Base-by-base conservation (phyloP, 2,329 filamentous ascomycete species). In the Amauroascus niger region DNA sequence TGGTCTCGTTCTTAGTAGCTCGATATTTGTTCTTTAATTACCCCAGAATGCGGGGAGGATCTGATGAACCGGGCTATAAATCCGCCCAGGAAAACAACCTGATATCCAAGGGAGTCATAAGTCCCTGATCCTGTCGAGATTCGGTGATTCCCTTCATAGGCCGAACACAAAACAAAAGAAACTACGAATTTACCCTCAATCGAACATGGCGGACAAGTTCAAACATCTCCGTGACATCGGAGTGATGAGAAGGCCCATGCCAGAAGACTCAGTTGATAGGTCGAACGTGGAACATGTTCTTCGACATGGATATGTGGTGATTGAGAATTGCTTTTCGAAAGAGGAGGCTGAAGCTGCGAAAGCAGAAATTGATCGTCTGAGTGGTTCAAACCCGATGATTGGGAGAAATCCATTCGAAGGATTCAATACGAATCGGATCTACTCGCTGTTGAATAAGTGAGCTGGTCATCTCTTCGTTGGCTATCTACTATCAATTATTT, bases 391-490 rank as follows among this genome's bases (percentile, higher is more conserved):
- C 5, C 62, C 63, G 2, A 44, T 57, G 18, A 55, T 45, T 18
- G 69, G 70, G 3, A 67, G 69, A 24, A 69, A 70, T 57, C 45
- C 58, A 18, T 72, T 72, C 54, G 70, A 72, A 50, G 70, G 70
- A 1, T 56, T 61, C 49, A 64, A 63, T 22, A 72, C 70, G 11
- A 64, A 66, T 43, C 63, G 70, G 16, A 67, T 71, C 48, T 71
- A 71, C 58, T 65, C 68, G 9, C 59, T 72, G 18, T 55, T 70
- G 30, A 68, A 70, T 61, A 72, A 72, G 58, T 60, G 39, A 22
- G 55, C 47, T 2, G 6, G 28, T 7, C 9, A n/a, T n/a, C 22
- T 28, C 18, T 39, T 18, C 28, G 2, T 24, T 49, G 8, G n/a
- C 14, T 7, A 33, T 37, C 9, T 46, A 8, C 5, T 26, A 8